Conservation (phyloP, 1,139 yeast species). For the Magnusiomyces starmeri region DNA sequence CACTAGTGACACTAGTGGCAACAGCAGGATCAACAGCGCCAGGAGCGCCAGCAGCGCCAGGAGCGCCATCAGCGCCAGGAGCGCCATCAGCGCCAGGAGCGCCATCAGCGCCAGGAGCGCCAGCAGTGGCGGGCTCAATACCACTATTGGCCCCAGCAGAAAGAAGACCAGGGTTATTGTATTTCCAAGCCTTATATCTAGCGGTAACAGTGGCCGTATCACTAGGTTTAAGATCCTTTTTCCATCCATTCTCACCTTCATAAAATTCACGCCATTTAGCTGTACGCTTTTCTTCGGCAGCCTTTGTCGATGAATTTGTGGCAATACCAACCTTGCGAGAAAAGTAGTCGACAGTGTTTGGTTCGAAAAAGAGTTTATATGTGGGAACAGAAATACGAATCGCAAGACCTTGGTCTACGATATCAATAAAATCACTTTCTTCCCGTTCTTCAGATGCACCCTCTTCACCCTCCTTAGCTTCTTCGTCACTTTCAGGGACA, state of each 20-base stretch:
- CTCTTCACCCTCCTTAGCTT: conserved; percentile 32
- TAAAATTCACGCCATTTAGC: conserved; percentile 23
- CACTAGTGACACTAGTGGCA: not conserved
- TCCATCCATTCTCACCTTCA: conserved; percentile 35
- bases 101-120: not conserved
- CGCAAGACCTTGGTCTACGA: conserved; percentile 63
- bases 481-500: conserved; percentile 20
- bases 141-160: not conserved
- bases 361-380: conserved; percentile 73
- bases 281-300: conserved; percentile 19
- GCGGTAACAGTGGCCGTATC: conserved; percentile 27
- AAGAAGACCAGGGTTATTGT: conserved; percentile 10
- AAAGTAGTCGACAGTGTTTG: conserved; percentile 76
- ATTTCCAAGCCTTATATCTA: conserved; percentile 15
- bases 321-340: conserved; percentile 31
- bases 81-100: not conserved
- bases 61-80: not conserved
- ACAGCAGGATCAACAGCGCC: conserved; percentile 5
- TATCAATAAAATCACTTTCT: conserved; percentile 21
- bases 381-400: conserved; percentile 76
- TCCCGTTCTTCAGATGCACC: conserved; percentile 20
- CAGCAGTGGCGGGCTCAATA: not conserved
- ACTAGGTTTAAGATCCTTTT: conserved; percentile 28
- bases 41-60: not conserved
- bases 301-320: conserved; percentile 18